Base-by-base conservation (phyloP, 2,329 filamentous ascomycete species). In the Chaetomiaceae sp. region DNA sequence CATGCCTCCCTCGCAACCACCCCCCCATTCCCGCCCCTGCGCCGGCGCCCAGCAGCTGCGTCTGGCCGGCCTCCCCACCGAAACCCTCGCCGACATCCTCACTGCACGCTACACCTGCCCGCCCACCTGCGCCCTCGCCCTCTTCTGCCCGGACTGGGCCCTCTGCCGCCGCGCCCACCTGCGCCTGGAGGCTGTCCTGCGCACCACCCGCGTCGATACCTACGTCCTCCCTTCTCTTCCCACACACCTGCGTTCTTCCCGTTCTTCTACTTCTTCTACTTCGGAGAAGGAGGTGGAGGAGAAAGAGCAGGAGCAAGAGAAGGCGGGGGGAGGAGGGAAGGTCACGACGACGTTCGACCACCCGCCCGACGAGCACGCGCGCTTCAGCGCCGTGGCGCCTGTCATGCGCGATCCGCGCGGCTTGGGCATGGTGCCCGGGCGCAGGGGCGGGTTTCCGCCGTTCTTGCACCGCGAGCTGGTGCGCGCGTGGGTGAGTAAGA, bases 51-150 rank as follows among this genome's bases (percentile, higher is more conserved):
- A 9, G 19, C 35, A 18, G 12, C 18, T 37, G 17, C 35, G n/a
- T n/a, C n/a, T 29, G 4, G 7, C 12, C 24, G 15, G 19, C 22
- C 43, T 51, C 7, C 46, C 51, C 7, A 20, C 17, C 10, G 48
- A 53, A 30, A 34, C 49, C 37, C 8, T 42, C 14, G 24, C 30
- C 39, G 24, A 47, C 32, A 49, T 53, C 39, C 40, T 53, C 26
- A 5, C 38, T 9, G 3, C 10, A 5, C n/a, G 11, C 33, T 20
- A 42, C 26, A 30, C 39, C 30, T 3, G 27, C 17, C 26, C 42
- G 5, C 27, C 42, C 2, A 11, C 5, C 22, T 51, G 51, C 39
- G 45, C 30, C 17, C 32, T 53, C 17, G 4, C 38, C 37, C 30
- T 51, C 11, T 20, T 53, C 22, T 48, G 42, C 37, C 46, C 48